Percentiles rank a stretch among this genome's conserved stretches.
phyloP scores from a whole-genome alignment of 2,329 filamentous ascomycete species.

The Pyricularia sp. region DNA sequence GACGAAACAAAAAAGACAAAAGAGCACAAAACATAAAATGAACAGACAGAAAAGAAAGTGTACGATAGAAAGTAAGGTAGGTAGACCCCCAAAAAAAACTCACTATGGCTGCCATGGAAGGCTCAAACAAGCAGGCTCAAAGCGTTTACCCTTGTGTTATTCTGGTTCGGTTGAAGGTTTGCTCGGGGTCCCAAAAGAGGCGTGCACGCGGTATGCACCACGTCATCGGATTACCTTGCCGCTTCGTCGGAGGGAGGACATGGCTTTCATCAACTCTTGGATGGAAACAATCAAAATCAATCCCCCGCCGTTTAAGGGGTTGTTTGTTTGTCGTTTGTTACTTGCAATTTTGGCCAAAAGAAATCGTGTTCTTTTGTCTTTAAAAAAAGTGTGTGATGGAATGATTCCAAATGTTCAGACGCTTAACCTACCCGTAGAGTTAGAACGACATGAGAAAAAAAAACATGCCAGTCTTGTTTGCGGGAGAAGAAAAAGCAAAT shows the following conservation, averaged over 20 bases:
- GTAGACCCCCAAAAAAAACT: conserved; percentile 12
- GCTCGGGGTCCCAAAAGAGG: background rate
- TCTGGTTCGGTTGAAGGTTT: background rate
- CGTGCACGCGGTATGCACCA: conserved; percentile 4
- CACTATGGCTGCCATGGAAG: conserved; percentile 24
- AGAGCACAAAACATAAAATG: background rate
- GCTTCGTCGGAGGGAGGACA: background rate
- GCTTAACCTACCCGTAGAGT: no score
- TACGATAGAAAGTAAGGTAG: background rate
- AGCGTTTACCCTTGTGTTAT: background rate
- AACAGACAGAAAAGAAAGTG: background rate
- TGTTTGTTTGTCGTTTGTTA: no score
- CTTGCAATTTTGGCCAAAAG: no score
- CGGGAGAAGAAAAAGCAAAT: background rate
- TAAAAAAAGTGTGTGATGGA: no score
- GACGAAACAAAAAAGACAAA: background rate
- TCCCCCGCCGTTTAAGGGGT: no score
- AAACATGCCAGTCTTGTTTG: no score
- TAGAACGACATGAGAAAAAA: no score
- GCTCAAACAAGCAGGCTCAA: conserved; percentile 3
- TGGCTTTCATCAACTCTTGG: background rate
- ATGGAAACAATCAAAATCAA: no score
- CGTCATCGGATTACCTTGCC: conserved; percentile 4
- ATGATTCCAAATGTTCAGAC: no score
- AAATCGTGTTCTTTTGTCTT: no score